Evolutionary conservation across 371 early-diverging fungal species (phyloP).

Genomic region (Actinomortierella wolfii): DNA sequence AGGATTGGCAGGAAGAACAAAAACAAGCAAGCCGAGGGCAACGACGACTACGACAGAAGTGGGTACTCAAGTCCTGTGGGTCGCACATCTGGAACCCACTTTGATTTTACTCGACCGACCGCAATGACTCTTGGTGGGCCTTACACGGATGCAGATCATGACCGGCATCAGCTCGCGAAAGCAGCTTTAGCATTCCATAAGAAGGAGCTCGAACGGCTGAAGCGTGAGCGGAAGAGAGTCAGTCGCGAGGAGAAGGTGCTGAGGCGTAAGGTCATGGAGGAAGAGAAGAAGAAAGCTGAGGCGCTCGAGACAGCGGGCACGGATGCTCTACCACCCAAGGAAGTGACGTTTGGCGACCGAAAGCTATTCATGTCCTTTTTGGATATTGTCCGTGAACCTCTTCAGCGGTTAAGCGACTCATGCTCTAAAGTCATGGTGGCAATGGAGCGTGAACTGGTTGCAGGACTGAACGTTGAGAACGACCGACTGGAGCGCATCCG

Average conservation of each 20-base stretch:
- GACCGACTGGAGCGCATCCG: slow-evolving; percentile 51
- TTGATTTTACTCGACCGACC: no score
- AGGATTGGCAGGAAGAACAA: slow-evolving; percentile 2
- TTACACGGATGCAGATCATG: no score
- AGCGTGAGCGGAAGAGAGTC: slow-evolving; percentile 20
- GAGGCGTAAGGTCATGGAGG: slow-evolving; percentile 34
- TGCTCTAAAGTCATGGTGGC: slow-evolving; percentile 56
- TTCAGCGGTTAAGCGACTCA: slow-evolving; percentile 55
- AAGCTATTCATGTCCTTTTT: slow-evolving; percentile 60
- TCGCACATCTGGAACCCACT: neutral
- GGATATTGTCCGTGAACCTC: slow-evolving; percentile 58
- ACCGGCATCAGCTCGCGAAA: slow-evolving; percentile 20
- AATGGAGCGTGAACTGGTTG: slow-evolving; percentile 49
- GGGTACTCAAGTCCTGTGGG: neutral
- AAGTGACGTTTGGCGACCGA: slow-evolving; percentile 56
- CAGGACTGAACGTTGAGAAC: slow-evolving; percentile 55
- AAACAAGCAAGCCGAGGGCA: neutral
- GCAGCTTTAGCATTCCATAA: slow-evolving; percentile 27
- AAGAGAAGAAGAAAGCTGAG: slow-evolving; percentile 5
- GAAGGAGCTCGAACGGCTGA: slow-evolving; percentile 14
- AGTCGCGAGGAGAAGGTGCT: slow-evolving; percentile 57
- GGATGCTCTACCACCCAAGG: slow-evolving; percentile 45
- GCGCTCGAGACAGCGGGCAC: slow-evolving; percentile 12
- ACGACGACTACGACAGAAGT: neutral
- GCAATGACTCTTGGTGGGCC: neutral